Percentiles rank a stretch among this genome's conserved stretches.
phyloP scores from a whole-genome alignment of 2,329 filamentous ascomycete species.

The Stachybotrys echinatus region DNA sequence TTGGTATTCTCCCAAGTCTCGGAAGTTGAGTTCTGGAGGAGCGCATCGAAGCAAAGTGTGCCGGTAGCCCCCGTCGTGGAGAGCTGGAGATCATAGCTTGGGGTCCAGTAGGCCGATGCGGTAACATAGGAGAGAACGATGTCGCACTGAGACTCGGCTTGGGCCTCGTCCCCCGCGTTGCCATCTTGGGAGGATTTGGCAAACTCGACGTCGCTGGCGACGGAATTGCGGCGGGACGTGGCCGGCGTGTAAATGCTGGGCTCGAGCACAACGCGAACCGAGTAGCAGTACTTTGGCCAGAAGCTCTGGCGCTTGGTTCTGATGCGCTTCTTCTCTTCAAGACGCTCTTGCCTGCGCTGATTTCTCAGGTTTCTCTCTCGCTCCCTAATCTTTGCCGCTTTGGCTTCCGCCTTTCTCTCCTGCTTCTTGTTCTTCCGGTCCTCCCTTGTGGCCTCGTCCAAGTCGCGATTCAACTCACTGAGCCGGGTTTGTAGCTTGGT shows the following conservation, averaged over 20 bases:
- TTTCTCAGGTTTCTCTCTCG: neutral
- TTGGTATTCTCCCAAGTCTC: conserved; percentile 60
- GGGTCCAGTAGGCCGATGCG: conserved; percentile 50
- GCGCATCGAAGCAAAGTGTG: conserved; percentile 55
- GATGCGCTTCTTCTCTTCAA: conserved; percentile 37
- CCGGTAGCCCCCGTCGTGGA: conserved; percentile 48
- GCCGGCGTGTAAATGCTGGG: conserved; percentile 31
- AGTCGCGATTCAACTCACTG: conserved; percentile 20
- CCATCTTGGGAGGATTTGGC: conserved; percentile 30
- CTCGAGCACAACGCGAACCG: conserved; percentile 46
- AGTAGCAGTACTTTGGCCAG: conserved; percentile 46
- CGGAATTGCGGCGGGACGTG: conserved; percentile 44
- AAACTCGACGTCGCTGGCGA: conserved; percentile 49
- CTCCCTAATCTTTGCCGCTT: conserved; percentile 5
- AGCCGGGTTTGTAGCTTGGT: conserved; percentile 10
- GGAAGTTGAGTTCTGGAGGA: conserved; percentile 55
- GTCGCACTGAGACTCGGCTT: conserved; percentile 26
- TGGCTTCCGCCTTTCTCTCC: conserved; percentile 25
- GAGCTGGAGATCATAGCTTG: conserved; percentile 58
- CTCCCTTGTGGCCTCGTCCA: conserved; percentile 23
- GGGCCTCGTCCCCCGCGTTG: conserved; percentile 9
- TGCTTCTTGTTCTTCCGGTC: conserved; percentile 27
- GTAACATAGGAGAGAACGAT: conserved; percentile 57
- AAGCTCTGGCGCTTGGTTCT: conserved; percentile 36
- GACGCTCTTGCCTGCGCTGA: conserved; percentile 25